These are phyloP conservation scores for Discostella stelligeroides DNA, from an alignment of 108 stramenopile species.

Conservation along the genomic window DNA sequence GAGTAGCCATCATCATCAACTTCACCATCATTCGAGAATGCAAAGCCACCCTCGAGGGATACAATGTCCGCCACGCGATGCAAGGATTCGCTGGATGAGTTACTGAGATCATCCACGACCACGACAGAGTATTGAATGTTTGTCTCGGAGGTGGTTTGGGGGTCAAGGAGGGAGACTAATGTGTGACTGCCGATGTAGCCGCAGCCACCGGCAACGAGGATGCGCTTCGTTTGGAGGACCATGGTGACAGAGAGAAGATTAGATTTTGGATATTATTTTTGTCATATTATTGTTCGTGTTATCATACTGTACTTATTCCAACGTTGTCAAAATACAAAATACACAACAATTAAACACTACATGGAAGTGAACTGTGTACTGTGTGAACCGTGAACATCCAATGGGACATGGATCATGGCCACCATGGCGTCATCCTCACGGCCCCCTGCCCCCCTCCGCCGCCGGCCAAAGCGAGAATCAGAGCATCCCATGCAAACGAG, in stretches of 20 bases:
- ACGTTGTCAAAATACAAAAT: no score
- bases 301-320: no score
- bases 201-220: conserved; percentile 96
- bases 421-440: no score
- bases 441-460: no score
- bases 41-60: conserved; percentile 36
- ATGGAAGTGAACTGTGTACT: no score
- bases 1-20: conserved; percentile 6
- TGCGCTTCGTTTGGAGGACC: conserved; percentile 19
- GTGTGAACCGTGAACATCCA: no score
- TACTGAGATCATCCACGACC: conserved; percentile 85
- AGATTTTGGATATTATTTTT: no score
- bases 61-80: conserved; percentile 77
- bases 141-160: conserved; percentile 35
- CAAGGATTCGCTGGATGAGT: conserved; percentile 70
- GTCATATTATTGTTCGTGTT: no score
- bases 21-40: not conserved
- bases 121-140: conserved; percentile 78
- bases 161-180: conserved; percentile 84
- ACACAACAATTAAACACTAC: no score
- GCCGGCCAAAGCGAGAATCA: no score
- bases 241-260: not conserved
- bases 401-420: no score
- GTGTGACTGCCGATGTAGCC: conserved; percentile 99
- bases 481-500: no score